A percentile compares a stretch with the other conserved stretches of the same genome.
Evolutionary conservation across 192 early-diverging fungal genomes (phyloP).

Genomic region (Phycomyces nitens): DNA sequence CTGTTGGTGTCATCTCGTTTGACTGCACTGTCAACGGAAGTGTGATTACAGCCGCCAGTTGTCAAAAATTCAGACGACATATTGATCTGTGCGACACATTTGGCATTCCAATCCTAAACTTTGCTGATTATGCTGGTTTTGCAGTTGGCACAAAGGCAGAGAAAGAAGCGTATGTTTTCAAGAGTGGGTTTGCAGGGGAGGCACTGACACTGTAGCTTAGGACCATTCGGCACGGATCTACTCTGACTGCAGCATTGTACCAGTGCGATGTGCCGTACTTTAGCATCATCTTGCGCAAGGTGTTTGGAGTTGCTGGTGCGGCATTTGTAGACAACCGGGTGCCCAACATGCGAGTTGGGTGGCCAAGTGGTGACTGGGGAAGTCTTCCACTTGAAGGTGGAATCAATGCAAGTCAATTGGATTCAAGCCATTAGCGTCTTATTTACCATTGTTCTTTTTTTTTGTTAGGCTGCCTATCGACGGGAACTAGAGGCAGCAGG

Average conservation of each 20-base stretch:
- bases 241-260: conserved; percentile 34
- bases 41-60: conserved; percentile 23
- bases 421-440: background rate
- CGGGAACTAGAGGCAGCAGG: conserved; percentile 34
- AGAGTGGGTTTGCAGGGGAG: background rate
- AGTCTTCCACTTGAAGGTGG: conserved; percentile 37
- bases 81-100: conserved; percentile 37
- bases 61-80: conserved; percentile 33
- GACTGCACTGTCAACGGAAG: conserved; percentile 29
- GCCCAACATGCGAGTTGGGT: conserved; percentile 32
- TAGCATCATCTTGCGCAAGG: conserved; percentile 33
- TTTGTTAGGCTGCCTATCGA: conserved; percentile 30
- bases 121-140: conserved; percentile 39
- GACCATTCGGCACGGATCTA: conserved; percentile 35
- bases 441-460: background rate
- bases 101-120: conserved; percentile 34
- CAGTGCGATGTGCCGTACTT: conserved; percentile 37
- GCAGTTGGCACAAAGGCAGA: conserved; percentile 35
- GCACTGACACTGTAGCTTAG: too few relatives aligned
- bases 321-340: conserved; percentile 34
- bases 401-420: conserved; percentile 22
- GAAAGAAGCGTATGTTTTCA: conserved; percentile 30
- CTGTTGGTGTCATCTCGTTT: conserved; percentile 31
- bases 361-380: conserved; percentile 40
- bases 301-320: conserved; percentile 38